Percentiles rank a stretch among this genome's conserved stretches.
Conservation (phyloP, 345 rosid genomes). For the Bruguiera sexangula region DNA sequence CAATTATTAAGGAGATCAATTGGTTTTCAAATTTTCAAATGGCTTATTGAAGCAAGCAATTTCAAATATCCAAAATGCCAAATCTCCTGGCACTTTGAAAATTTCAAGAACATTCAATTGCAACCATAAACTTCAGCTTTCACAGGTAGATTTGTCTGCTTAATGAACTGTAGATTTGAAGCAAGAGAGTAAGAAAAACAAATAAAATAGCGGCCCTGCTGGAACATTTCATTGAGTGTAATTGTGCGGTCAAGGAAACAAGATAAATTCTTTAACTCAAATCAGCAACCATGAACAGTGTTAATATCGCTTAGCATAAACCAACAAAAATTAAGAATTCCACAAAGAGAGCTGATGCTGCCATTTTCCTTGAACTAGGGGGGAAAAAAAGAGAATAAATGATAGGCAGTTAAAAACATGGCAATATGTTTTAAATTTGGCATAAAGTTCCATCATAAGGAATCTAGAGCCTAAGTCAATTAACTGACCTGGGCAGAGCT, state of each 20-base stretch:
- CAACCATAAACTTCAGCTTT: neutral
- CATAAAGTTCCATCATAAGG: neutral
- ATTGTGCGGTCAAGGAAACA: neutral
- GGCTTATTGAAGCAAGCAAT: neutral
- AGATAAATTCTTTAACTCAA: neutral
- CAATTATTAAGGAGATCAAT: neutral
- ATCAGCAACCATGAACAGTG: neutral
- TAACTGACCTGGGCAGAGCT: slow-evolving; percentile 33
- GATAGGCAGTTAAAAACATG: neutral
- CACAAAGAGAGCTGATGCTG: too few species aligned
- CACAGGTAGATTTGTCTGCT: neutral
- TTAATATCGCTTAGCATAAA: neutral
- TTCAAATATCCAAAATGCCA: too few species aligned
- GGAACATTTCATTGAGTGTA: neutral
- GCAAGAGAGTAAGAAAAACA: neutral
- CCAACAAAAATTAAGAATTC: too few species aligned
- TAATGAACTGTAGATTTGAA: neutral
- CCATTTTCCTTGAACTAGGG: neutral
- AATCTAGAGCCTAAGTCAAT: neutral
- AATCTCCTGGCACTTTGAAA: too few species aligned
- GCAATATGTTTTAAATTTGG: neutral
- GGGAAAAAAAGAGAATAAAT: neutral
- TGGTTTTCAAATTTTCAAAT: neutral
- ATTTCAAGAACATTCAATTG: too few species aligned
- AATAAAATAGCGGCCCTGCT: neutral